Conservation (phyloP, 352 stramenopile genomes). For the Peronospora farinosa region DNA sequence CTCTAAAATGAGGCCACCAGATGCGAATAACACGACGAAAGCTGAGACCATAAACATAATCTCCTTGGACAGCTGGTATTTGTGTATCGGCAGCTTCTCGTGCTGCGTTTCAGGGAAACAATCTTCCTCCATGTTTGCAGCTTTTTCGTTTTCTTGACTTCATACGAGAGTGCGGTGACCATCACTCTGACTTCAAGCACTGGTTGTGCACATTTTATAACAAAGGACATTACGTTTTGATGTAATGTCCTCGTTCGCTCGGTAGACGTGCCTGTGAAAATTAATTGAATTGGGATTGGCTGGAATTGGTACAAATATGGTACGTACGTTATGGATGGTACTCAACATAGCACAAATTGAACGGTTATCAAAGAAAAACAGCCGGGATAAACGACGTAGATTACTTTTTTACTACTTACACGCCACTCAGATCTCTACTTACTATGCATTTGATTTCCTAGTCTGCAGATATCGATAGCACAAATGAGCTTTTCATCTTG, state of each 20-base stretch:
- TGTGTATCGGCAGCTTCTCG: background rate
- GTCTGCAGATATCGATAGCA: too few species aligned
- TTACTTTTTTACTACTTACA: too few species aligned
- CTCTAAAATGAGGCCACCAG: too few species aligned
- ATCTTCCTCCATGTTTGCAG: conserved; percentile 8
- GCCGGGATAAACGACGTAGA: too few species aligned
- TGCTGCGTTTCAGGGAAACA: background rate
- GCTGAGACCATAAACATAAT: conserved; percentile 55
- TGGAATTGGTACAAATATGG: too few species aligned
- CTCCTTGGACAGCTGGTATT: conserved; percentile 45
- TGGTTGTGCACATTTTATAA: conserved; percentile 10
- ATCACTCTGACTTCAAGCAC: conserved; percentile 1
- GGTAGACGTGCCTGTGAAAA: conserved; percentile 12
- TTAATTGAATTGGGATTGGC: conserved; percentile 2
- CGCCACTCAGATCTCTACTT: too few species aligned
- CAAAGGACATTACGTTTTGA: conserved; percentile 1
- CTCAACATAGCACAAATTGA: too few species aligned
- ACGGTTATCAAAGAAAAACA: too few species aligned
- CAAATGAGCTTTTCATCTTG: too few species aligned
- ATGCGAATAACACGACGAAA: conserved; percentile 55
- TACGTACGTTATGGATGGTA: too few species aligned
- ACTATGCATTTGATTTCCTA: too few species aligned
- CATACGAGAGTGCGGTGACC: too few species aligned
- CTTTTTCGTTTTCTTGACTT: conserved; percentile 12
- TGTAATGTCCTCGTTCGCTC: conserved; percentile 13